Conservation (phyloP, 2,329 filamentous ascomycete genomes). For the Neoscytalidium dimidiatum region DNA sequence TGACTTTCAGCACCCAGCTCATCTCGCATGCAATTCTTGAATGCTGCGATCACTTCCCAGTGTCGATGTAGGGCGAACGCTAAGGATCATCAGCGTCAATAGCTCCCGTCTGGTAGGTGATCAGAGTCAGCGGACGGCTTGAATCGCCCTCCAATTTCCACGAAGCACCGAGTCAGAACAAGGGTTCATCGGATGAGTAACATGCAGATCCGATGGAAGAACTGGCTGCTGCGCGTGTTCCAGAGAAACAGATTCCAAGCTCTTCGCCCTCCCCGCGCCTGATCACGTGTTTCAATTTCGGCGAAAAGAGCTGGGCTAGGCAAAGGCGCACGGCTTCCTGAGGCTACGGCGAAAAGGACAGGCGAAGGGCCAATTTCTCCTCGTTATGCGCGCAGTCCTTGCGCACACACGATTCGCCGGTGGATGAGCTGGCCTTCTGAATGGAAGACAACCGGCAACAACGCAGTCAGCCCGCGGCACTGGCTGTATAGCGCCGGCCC, state of each 20-base stretch:
- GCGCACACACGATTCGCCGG: neutral
- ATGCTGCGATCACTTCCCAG: neutral
- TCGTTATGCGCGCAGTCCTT: neutral
- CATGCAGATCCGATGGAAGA: neutral
- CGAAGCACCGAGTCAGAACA: neutral
- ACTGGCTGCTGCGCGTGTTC: neutral
- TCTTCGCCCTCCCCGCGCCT: neutral
- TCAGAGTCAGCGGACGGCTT: too few species aligned
- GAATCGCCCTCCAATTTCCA: neutral
- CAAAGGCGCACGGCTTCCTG: neutral
- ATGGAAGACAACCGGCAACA: neutral
- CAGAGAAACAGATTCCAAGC: neutral
- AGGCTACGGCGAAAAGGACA: neutral
- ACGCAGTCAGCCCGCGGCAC: neutral
- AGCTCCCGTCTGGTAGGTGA: neutral
- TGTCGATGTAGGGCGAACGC: neutral
- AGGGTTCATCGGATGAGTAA: neutral
- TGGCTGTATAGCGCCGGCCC: neutral
- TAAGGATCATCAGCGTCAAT: neutral
- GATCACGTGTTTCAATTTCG: conserved; percentile 13
- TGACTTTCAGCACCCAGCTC: neutral
- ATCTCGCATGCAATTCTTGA: neutral
- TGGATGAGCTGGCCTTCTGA: neutral
- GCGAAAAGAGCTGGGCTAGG: conserved; percentile 1
- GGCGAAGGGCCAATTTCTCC: neutral